Evolutionary conservation across 345 rosid genomes (phyloP).

Genomic region (Citrus maxima): DNA sequence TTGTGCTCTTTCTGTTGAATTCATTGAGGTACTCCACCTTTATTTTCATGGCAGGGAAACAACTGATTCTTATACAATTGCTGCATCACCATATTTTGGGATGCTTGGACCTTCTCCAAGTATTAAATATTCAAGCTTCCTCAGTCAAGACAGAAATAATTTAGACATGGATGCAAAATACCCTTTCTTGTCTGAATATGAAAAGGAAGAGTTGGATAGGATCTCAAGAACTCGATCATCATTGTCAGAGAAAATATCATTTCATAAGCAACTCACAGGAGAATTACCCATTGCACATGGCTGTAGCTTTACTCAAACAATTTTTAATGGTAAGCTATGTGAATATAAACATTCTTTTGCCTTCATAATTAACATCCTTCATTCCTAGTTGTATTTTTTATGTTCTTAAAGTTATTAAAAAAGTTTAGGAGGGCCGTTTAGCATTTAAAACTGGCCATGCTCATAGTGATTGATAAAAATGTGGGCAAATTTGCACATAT

Average conservation of each 20-base stretch:
- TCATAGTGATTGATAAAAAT: not conserved
- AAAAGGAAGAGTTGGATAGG: constrained; percentile 38
- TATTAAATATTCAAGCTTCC: constrained; percentile 32
- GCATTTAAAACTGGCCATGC: not conserved
- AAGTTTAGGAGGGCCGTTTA: not conserved
- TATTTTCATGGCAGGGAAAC: constrained; percentile 51
- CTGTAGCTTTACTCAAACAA: constrained; percentile 77
- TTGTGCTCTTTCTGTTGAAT: not conserved
- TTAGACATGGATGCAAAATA: constrained; percentile 47
- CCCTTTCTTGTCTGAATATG: constrained; percentile 54
- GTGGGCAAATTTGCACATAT: not conserved
- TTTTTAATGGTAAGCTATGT: constrained; percentile 63
- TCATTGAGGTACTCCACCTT: not conserved
- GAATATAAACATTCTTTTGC: not conserved
- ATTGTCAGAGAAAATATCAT: constrained; percentile 60
- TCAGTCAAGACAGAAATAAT: constrained; percentile 30
- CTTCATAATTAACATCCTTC: not conserved
- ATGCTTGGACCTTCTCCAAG: constrained; percentile 35
- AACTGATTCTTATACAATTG: constrained; percentile 70
- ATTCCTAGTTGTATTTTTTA: not conserved
- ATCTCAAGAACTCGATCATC: constrained; percentile 52
- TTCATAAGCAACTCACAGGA: constrained; percentile 42
- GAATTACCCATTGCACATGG: constrained; percentile 67
- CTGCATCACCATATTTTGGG: constrained; percentile 65
- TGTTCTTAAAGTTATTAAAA: not conserved